These are phyloP conservation scores for Elongisporangium prolatum DNA, from an alignment of 352 stramenopile genomes.

Conservation along the genomic window DNA sequence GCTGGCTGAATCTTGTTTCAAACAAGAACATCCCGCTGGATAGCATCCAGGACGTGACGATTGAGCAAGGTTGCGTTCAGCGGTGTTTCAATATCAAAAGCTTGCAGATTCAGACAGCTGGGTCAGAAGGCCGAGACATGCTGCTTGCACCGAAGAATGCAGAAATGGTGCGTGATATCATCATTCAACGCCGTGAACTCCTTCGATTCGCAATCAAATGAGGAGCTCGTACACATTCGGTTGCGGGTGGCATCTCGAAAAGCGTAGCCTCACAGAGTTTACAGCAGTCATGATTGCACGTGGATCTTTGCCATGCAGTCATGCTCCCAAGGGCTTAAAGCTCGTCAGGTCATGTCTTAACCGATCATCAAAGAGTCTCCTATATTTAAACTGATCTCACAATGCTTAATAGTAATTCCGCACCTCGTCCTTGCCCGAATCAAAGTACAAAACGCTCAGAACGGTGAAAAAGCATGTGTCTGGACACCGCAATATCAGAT, in stretches of 20 bases:
- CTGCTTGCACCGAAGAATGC: conserved; percentile 29
- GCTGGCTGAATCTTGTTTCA: conserved; percentile 34
- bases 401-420: too few species aligned
- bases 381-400: too few species aligned
- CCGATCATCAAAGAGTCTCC: too few species aligned
- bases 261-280: background rate
- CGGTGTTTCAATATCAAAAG: conserved; percentile 24
- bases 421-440: too few species aligned
- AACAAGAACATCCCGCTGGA: conserved; percentile 40
- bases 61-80: conserved; percentile 30
- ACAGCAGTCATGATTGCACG: background rate
- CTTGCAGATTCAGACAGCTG: conserved; percentile 39
- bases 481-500: too few species aligned
- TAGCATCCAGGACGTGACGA: conserved; percentile 41
- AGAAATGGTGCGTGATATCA: conserved; percentile 26
- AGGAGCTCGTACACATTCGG: too few species aligned
- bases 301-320: too few species aligned
- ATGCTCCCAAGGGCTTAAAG: too few species aligned
- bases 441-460: too few species aligned
- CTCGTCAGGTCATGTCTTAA: too few species aligned
- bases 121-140: conserved; percentile 15
- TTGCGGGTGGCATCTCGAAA: background rate
- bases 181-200: conserved; percentile 37
- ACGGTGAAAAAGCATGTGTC: too few species aligned
- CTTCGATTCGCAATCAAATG: conserved; percentile 16